These are phyloP conservation scores for Vitis rotundifolia DNA, from an alignment of 164 flowering plant genomes.

Conservation along the genomic window DNA sequence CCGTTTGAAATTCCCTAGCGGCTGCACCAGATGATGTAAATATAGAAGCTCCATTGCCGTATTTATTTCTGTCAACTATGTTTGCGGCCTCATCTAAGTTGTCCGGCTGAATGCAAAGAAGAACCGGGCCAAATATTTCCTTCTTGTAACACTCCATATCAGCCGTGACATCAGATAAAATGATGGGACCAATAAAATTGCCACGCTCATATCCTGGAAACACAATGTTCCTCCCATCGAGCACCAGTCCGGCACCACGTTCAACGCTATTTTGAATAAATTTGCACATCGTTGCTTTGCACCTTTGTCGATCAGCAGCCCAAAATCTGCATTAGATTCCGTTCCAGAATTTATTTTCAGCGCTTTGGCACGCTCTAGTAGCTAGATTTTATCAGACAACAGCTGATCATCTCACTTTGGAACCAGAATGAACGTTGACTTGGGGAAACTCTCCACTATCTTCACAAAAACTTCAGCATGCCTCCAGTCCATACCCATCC, in stretches of 20 bases:
- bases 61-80: constrained; percentile 68
- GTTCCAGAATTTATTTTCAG: constrained; percentile 83
- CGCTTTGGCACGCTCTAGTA: constrained; percentile 70
- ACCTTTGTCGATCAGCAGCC: constrained; percentile 95
- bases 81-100: constrained; percentile 70
- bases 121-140: constrained; percentile 80
- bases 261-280: constrained; percentile 74
- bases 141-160: constrained; percentile 98
- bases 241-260: constrained; percentile 74
- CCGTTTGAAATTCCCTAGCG: too few species aligned
- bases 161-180: constrained; percentile 67
- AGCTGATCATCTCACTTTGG: too few species aligned
- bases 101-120: constrained; percentile 72
- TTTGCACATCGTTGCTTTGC: constrained; percentile 79
- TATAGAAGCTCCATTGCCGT: constrained; percentile 11
- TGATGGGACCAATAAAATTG: constrained; percentile 93
- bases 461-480: too few species aligned
- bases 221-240: too few species aligned
- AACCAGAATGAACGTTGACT: too few species aligned
- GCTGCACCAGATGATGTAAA: too few species aligned
- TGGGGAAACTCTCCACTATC: too few species aligned
- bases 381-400: too few species aligned
- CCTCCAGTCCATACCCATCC: too few species aligned
- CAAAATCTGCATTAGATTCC: constrained; percentile 87
- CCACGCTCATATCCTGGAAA: constrained; percentile 82